These are phyloP conservation scores for Penicillium sp. DNA, from an alignment of 2,329 filamentous ascomycete genomes.

Conservation along the genomic window DNA sequence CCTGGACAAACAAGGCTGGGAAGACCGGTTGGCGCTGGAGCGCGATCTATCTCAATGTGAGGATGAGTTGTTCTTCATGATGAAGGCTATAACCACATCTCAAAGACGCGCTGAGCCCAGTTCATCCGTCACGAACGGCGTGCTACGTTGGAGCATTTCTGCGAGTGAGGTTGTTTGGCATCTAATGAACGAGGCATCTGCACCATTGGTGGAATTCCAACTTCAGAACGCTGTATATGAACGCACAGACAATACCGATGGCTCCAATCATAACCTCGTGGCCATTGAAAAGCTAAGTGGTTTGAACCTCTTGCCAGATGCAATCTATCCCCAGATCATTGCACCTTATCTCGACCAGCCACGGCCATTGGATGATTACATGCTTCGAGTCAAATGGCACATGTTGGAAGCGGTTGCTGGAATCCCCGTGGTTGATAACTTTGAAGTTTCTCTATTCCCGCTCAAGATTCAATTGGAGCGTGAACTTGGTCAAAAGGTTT, in stretches of 20 bases:
- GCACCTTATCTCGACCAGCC: conserved; percentile 77
- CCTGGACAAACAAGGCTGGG: conserved; percentile 85
- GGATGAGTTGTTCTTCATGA: conserved; percentile 98
- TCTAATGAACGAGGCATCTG: conserved; percentile 79
- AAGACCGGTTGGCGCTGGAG: conserved; percentile 84
- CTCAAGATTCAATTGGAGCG: conserved; percentile 91
- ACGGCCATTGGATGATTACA: conserved; percentile 64
- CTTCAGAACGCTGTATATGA: conserved; percentile 89
- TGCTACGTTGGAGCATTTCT: conserved; percentile 90
- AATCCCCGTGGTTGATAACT: conserved; percentile 95
- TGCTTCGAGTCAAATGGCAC: conserved; percentile 94
- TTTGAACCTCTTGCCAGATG: conserved; percentile 83
- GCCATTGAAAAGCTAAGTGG: conserved; percentile 86
- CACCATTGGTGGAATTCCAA: conserved; percentile 90
- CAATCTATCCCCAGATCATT: conserved; percentile 94
- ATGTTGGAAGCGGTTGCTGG: conserved; percentile 98
- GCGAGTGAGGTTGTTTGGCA: conserved; percentile 97
- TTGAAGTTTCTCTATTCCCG: conserved; percentile 90
- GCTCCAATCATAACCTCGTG: conserved; percentile 90
- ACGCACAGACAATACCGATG: conserved; percentile 93
- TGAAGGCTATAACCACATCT: conserved; percentile 98
- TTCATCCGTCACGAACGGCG: conserved; percentile 69
- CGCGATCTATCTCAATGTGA: conserved; percentile 85
- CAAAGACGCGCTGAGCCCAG: conserved; percentile 74
- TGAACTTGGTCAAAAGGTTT: conserved; percentile 87